Evolutionary conservation across 306 rosid genomes (phyloP).

Genomic region (cucumber (Cucumis sativus)): DNA sequence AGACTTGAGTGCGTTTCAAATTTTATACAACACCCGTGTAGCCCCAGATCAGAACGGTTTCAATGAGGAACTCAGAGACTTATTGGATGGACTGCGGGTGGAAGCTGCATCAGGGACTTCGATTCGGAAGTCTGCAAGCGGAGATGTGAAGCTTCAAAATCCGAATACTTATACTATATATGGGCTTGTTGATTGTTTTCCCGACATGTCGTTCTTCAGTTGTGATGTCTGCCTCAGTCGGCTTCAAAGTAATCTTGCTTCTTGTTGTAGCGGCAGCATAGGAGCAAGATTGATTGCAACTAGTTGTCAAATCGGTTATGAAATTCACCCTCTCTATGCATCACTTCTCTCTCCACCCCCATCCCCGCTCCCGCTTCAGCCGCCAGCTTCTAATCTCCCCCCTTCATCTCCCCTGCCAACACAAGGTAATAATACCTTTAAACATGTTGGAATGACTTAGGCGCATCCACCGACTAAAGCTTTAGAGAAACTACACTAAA

Average conservation of each 20-base stretch:
- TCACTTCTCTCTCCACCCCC: background rate
- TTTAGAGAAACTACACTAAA: too few relatives aligned
- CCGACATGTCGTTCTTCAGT: background rate
- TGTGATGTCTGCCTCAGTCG: conserved; percentile 1
- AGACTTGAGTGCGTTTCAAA: rapidly evolving
- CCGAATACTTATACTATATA: background rate
- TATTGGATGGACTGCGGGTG: background rate
- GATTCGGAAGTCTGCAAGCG: background rate
- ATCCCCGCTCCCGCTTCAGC: background rate
- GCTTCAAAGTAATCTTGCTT: background rate
- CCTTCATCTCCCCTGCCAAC: background rate
- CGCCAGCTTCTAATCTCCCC: background rate
- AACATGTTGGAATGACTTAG: too few relatives aligned
- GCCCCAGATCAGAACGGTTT: background rate
- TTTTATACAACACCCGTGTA: rapidly evolving
- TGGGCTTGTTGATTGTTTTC: conserved; percentile 3
- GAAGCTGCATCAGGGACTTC: conserved; percentile 9
- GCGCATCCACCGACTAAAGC: too few relatives aligned
- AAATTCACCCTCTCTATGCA: background rate
- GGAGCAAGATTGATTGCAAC: background rate
- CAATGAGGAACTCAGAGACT: background rate
- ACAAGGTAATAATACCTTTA: background rate
- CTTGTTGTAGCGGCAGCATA: background rate
- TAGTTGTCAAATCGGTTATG: conserved; percentile 1
- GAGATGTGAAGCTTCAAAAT: background rate